Conservation (phyloP, 208 protist genomes). For the Endotrypanum monterogeii region DNA sequence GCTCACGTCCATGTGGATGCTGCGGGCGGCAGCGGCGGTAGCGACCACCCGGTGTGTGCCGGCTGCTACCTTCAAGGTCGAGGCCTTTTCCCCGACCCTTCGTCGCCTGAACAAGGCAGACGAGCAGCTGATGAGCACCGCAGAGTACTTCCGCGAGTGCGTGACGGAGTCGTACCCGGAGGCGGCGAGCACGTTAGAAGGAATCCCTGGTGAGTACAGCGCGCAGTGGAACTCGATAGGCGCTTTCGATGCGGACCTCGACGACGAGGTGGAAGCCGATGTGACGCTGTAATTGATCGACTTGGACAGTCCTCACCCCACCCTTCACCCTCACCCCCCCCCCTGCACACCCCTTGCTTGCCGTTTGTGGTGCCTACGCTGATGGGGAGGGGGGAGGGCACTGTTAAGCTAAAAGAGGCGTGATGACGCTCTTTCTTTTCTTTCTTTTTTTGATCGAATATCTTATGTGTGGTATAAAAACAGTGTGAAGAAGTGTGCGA, state of each 20-base stretch:
- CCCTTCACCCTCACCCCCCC: no score
- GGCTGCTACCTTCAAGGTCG: constrained; percentile 44
- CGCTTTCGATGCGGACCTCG: constrained; percentile 87
- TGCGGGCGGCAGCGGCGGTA: constrained; percentile 80
- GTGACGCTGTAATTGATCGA: constrained; percentile 53
- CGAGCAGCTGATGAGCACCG: constrained; percentile 80
- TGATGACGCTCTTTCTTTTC: no score
- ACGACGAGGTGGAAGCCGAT: constrained; percentile 86
- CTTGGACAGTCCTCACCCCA: no score
- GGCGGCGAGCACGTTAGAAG: constrained; percentile 32
- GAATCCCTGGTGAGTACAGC: constrained; percentile 57
- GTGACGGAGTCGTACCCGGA: constrained; percentile 54
- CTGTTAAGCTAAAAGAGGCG: no score
- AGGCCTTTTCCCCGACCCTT: constrained; percentile 69
- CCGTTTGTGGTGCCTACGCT: no score
- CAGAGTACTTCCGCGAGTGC: constrained; percentile 79
- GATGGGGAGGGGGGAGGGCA: no score
- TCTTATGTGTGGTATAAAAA: no score
- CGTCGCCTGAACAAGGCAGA: constrained; percentile 64
- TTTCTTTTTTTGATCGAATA: no score
- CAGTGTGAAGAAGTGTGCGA: no score
- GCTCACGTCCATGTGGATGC: constrained; percentile 79
- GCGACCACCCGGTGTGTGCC: constrained; percentile 56
- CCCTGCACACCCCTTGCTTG: no score
- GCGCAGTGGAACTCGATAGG: constrained; percentile 63